Percentiles rank a stretch among this genome's conserved stretches.
Conservation (phyloP, 768 basidiomycete genomes). For the Chalciporus chontae region DNA sequence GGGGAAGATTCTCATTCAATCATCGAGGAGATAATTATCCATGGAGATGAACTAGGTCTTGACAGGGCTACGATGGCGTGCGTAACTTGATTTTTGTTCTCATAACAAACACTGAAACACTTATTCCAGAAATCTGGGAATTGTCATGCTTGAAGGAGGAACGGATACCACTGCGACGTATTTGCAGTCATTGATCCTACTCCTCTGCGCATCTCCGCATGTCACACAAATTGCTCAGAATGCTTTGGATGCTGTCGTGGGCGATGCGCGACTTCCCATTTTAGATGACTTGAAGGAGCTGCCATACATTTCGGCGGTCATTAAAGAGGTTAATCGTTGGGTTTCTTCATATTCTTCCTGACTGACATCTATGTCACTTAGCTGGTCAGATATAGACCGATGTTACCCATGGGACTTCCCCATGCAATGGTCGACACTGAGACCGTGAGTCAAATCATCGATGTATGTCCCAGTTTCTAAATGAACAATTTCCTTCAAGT, state of each 20-base stretch:
- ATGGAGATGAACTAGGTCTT: not conserved
- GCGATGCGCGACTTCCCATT: slow-evolving; percentile 2
- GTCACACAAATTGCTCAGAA: slow-evolving; percentile 1
- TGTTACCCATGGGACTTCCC: slow-evolving; percentile 4
- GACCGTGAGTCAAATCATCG: not conserved
- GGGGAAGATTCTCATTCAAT: slow-evolving; percentile 3
- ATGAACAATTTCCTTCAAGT: not conserved
- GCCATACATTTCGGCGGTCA: slow-evolving; percentile 2
- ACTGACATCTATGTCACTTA: not conserved
- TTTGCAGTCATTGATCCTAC: slow-evolving; percentile 1
- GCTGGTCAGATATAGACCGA: slow-evolving; percentile 2
- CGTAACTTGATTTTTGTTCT: not conserved
- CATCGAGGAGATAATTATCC: not conserved
- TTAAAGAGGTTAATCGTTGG: slow-evolving; percentile 1
- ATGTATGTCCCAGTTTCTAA: not conserved
- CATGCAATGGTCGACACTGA: slow-evolving; percentile 2
- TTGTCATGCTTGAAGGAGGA: slow-evolving; percentile 3
- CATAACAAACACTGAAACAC: not conserved
- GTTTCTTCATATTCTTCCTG: not conserved
- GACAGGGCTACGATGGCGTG: slow-evolving; percentile 3
- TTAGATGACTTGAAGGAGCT: slow-evolving; percentile 1
- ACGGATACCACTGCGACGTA: slow-evolving; percentile 8
- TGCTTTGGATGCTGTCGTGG: slow-evolving; percentile 4
- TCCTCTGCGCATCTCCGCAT: slow-evolving; percentile 4
- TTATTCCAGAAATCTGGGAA: not conserved